phyloP scores from a whole-genome alignment of 2,329 filamentous ascomycete species.

The Lachnum nothofagi region DNA sequence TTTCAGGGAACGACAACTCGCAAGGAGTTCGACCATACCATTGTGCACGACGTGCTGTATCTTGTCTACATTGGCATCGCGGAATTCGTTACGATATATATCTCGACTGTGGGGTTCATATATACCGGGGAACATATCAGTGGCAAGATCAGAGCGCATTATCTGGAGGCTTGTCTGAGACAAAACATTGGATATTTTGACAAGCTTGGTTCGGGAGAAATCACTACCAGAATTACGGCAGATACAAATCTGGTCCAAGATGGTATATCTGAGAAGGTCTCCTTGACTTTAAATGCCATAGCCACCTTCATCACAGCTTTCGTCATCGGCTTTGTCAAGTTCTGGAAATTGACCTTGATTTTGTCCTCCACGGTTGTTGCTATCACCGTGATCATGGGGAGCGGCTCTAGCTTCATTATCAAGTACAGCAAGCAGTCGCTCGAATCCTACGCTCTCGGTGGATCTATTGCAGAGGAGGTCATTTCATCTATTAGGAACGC shows the following conservation, averaged over 20 bases:
- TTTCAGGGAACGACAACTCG: conserved; percentile 48
- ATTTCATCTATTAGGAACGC: conserved; percentile 90
- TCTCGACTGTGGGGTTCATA: conserved; percentile 83
- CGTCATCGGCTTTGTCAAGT: conserved; percentile 82
- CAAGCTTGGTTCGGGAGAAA: conserved; percentile 85
- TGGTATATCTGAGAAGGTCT: conserved; percentile 86
- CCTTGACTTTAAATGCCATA: conserved; percentile 67
- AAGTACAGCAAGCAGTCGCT: conserved; percentile 76
- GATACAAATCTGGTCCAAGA: conserved; percentile 93
- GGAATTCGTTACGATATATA: conserved; percentile 72
- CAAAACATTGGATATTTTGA: conserved; percentile 94
- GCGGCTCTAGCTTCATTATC: conserved; percentile 68
- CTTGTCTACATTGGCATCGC: conserved; percentile 80
- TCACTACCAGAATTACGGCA: conserved; percentile 88
- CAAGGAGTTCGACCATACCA: conserved; percentile 52
- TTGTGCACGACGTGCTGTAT: conserved; percentile 67
- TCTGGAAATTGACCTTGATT: conserved; percentile 90
- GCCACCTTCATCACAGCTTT: conserved; percentile 86
- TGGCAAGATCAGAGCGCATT: conserved; percentile 73
- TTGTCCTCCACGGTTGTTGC: conserved; percentile 76
- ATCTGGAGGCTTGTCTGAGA: conserved; percentile 75
- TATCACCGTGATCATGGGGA: conserved; percentile 71
- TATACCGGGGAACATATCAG: conserved; percentile 77
- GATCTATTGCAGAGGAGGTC: conserved; percentile 88
- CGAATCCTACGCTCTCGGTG: conserved; percentile 74